phyloP scores from a whole-genome alignment of 2,329 filamentous ascomycete species.

The Penicillium griseofulvum region DNA sequence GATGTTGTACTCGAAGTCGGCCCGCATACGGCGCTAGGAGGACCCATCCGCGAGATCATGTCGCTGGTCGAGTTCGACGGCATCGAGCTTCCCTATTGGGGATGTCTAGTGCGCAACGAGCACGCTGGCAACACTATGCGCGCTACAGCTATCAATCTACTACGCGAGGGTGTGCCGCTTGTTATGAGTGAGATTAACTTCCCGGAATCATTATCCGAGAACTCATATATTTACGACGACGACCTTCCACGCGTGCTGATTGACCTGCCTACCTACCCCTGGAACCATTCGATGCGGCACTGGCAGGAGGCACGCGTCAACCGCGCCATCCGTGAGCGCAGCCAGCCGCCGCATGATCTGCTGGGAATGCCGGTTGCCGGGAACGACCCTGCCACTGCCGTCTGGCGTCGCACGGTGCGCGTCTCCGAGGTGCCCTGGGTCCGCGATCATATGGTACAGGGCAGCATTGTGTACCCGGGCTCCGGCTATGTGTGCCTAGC shows the following conservation, averaged over 20 bases:
- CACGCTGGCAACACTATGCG: not conserved
- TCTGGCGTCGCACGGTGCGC: not conserved
- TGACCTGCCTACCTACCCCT: not conserved
- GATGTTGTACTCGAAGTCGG: not conserved
- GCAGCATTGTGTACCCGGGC: not conserved
- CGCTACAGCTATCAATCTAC: not conserved
- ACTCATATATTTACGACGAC: not conserved
- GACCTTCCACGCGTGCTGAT: not conserved
- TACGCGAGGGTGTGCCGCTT: not conserved
- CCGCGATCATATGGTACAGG: not conserved
- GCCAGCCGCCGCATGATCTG: not conserved
- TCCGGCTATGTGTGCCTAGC: not conserved
- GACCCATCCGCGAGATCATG: conserved; percentile 1
- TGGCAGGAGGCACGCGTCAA: not conserved
- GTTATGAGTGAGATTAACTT: not conserved
- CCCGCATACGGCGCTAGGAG: not conserved
- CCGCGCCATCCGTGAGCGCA: not conserved
- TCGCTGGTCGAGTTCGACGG: not conserved
- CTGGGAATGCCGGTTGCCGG: not conserved
- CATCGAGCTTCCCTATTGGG: not conserved
- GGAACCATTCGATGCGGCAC: not conserved
- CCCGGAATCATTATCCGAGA: not conserved
- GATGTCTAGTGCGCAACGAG: not conserved
- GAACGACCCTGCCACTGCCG: not conserved
- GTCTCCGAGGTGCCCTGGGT: conserved; percentile 33